Base-by-base conservation (phyloP, 257 asterid genomes). In the Forsythia suspensa region DNA sequence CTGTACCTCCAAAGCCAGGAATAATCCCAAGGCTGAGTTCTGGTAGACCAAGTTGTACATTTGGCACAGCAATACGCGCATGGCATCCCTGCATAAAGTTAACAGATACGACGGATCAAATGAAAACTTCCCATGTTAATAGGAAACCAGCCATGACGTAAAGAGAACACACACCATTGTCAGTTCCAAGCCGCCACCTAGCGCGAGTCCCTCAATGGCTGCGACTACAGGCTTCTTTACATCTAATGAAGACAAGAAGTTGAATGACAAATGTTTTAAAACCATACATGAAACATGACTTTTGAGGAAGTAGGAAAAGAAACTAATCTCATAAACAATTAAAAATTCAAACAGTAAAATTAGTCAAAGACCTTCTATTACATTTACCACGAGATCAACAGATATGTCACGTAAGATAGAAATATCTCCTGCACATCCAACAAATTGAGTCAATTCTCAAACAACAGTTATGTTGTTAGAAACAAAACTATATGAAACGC, bases 171-270 rank as follows among this genome's bases (percentile, higher is more conserved):
- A 39, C 77, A 96, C 99, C 99, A 96, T 75, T 79, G 95, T 95
- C 77, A 96, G 74, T 82, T 96, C 99, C 84, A 96, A 83, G 82
- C 97, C 99, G 81, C 99, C 99, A 76, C 99, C 99, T 76, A 96
- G 96, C 63, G 97, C 98, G 81, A 92, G 97, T 75, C 99, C 99
- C 84, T 87, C 96, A 42, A 96, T 68, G 39, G 97, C 99, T 86
- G 96, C 97, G 83, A 96, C 97, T 77, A 81, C 85, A 73, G 99
- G 99, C 87, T 96, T 96, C 88, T 88, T 92, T 74, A 83, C 94
- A 87, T 94, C 99, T 96, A 80, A 79, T 71, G 46, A 84, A 76
- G 77, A 75, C 5, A 83, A 81, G 55, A 52, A 40, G 70, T 79
- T 66, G 77, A 76, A 70, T 37, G 63, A 73, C 71, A 80, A 70